Base-by-base conservation (phyloP, 192 early-diverging fungal species). In the Rhizoclosmatium sp. region DNA sequence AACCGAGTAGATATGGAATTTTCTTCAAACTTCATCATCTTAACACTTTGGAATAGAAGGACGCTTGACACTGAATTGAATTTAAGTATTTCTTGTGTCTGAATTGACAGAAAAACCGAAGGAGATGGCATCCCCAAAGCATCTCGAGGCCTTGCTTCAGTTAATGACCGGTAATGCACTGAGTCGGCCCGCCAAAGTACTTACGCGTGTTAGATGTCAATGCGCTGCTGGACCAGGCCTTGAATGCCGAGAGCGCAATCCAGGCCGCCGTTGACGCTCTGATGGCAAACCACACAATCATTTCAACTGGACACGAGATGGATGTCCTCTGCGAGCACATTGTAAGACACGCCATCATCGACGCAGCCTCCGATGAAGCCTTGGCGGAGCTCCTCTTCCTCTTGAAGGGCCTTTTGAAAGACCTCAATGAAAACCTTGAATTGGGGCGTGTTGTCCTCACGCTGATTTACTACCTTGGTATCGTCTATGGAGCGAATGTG, bases 301-400 rank as follows among this genome's bases (percentile, higher is more conserved):
- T 77, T 44, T 48, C 59, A 54, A 59, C 41, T 2, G 45, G 47
- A 5, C 61, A 68, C 51, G 72, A 80, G 4, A 80, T 80, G 79
- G 79, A 74, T 21, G 74, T 80, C 10, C 42, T 80, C 44, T 69
- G 71, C 65, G 79, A 80, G 46, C 75, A 80, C 31, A 61, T 80
- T 56, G 40, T 75, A 21, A 47, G n/a, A 19, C 65, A 68, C 46
- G 2, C 39, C 23, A 7, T 42, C 31, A 69, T 69, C 19, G 72
- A 74, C 14, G 4, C n/a, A 16, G 73, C 16, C 56, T 23, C 48
- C 2, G 71, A 80, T 51, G 73, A 75, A 42, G 65, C 40, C 4
- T 47, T 80, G 21, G 54, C 62, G 1, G 65, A 68, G 48, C 79
- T 80, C 2, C n/a, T 80, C 4, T 59, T n/a, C 1, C 21, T 75